Percentiles rank a stretch among this genome's conserved stretches.
These are phyloP conservation scores for Nicotiana benthamiana DNA, from an alignment of 257 asterid genomes.

Conservation along the genomic window DNA sequence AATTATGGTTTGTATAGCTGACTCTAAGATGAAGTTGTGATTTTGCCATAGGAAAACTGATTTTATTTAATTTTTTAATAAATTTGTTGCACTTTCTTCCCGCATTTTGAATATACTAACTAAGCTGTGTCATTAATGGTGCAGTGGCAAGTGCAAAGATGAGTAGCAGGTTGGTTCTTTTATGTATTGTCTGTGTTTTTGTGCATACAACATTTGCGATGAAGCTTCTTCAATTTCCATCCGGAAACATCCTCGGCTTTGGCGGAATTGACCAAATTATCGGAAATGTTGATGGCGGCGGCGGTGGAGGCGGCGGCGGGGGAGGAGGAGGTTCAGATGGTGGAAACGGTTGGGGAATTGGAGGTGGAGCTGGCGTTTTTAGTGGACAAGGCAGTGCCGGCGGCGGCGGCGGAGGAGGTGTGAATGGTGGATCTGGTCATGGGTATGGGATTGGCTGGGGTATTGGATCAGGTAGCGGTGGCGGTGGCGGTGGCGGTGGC, in stretches of 20 bases:
- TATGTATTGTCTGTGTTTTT: not conserved
- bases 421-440: not conserved
- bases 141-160: not conserved
- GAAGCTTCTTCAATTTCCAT: not conserved
- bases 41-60: too few relatives aligned
- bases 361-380: not conserved
- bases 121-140: not conserved
- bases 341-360: not conserved
- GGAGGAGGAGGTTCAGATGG: not conserved
- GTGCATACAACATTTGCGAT: not conserved
- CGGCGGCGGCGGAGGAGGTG: not conserved
- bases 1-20: too few relatives aligned
- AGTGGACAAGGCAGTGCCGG: not conserved
- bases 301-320: not conserved
- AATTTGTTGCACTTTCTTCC: not conserved
- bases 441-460: not conserved
- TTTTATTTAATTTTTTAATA: too few relatives aligned
- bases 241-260: not conserved
- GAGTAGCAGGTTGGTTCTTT: not conserved
- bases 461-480: not conserved
- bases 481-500: not conserved
- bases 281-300: not conserved
- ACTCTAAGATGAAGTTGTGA: too few relatives aligned
- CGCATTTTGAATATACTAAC: not conserved
- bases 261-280: not conserved